Evolutionary conservation across 73 alveolate species (phyloP).

Genomic region (Effrenium voratum): DNA sequence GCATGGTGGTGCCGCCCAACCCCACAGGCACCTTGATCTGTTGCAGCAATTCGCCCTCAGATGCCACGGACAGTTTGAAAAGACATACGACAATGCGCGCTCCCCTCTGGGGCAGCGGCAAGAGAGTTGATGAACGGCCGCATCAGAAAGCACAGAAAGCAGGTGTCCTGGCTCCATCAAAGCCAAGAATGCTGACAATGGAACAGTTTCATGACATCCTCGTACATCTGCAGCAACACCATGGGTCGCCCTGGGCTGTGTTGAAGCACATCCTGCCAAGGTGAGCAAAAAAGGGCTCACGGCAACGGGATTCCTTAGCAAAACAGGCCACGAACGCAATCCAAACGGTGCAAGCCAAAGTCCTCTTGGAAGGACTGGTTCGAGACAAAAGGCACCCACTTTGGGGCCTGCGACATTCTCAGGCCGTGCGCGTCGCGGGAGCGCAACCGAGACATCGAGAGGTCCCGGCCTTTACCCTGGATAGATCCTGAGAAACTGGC

Average conservation of each 20-base stretch:
- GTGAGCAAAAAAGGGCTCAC: neutral
- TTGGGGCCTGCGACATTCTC: constrained; percentile 40
- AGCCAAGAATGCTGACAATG: neutral
- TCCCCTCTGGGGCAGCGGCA: neutral
- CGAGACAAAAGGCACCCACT: constrained; percentile 63
- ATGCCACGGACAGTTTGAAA: neutral
- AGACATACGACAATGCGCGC: neutral
- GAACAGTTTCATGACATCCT: neutral
- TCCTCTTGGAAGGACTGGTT: constrained; percentile 62
- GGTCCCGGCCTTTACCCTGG: constrained; percentile 24
- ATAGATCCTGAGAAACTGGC: constrained; percentile 93
- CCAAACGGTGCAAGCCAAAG: neutral
- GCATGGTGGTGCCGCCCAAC: too few relatives aligned
- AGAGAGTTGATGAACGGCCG: constrained; percentile 86
- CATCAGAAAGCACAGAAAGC: constrained; percentile 94
- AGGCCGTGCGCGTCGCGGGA: neutral
- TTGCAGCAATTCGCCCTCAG: constrained; percentile 57
- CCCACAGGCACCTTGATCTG: constrained; percentile 24
- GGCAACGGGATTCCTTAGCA: neutral
- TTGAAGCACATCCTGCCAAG: constrained; percentile 51
- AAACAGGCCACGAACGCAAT: neutral
- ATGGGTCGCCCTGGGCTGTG: constrained; percentile 45
- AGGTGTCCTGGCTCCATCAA: constrained; percentile 49
- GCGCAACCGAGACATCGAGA: neutral
- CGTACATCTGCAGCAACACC: constrained; percentile 89